Percentiles rank a stretch among this genome's conserved stretches.
phyloP scores from a whole-genome alignment of 2,329 filamentous ascomycete species.

The Alternaria conjuncta region DNA sequence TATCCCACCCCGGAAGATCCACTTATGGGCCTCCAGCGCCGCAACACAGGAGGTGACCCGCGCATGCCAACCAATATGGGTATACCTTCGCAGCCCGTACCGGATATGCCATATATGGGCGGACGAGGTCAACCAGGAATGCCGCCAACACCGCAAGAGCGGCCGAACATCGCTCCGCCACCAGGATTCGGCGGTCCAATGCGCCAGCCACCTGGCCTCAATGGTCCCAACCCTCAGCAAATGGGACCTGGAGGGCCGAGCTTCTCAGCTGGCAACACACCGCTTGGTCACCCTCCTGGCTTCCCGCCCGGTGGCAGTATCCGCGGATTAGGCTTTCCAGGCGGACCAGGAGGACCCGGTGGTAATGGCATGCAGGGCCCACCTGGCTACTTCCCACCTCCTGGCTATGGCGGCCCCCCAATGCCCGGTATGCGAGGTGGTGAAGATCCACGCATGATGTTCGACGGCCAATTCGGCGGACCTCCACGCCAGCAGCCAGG shows the following conservation, averaged over 20 bases:
- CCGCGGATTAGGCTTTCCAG: constrained; percentile 37
- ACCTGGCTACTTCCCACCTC: constrained; percentile 45
- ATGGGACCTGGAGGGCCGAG: constrained; percentile 42
- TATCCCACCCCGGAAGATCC: constrained; percentile 44
- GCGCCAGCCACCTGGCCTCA: constrained; percentile 46
- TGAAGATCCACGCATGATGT: constrained; percentile 47
- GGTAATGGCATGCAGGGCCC: constrained; percentile 44
- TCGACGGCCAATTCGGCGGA: constrained; percentile 44
- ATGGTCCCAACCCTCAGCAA: constrained; percentile 35
- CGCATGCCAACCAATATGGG: constrained; percentile 51
- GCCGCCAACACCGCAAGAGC: constrained; percentile 46
- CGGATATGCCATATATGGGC: constrained; percentile 45
- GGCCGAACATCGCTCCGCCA: constrained; percentile 45
- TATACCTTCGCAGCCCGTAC: constrained; percentile 48
- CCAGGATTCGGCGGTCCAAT: constrained; percentile 46
- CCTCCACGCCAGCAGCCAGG: constrained; percentile 36
- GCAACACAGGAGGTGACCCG: constrained; percentile 45
- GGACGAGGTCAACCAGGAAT: constrained; percentile 43
- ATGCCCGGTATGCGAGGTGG: constrained; percentile 41
- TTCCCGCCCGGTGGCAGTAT: constrained; percentile 41
- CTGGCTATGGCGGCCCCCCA: constrained; percentile 40
- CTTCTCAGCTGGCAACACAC: constrained; percentile 48
- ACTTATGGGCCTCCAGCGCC: constrained; percentile 43
- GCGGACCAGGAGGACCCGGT: constrained; percentile 32
- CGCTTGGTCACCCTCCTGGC: constrained; percentile 47